Conservation (phyloP, 768 basidiomycete species). For the Russula brevipes region DNA sequence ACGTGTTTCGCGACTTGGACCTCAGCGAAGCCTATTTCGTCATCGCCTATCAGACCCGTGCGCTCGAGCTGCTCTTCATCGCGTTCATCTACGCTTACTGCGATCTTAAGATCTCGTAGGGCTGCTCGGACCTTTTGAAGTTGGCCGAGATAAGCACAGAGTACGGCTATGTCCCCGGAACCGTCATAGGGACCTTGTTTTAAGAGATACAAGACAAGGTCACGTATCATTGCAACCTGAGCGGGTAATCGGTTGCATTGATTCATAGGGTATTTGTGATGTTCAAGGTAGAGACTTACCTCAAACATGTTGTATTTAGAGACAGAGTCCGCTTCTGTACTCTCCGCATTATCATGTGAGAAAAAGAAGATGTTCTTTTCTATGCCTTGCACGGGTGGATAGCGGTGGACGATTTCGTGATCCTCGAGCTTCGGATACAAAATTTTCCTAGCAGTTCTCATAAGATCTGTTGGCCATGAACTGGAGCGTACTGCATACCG, state of each 20-base stretch:
- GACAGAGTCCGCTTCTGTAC: conserved; percentile 53
- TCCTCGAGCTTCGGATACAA: conserved; percentile 60
- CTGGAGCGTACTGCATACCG: conserved; percentile 34
- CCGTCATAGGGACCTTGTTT: conserved; percentile 46
- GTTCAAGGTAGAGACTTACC: conserved; percentile 34
- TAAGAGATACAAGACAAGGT: conserved; percentile 50
- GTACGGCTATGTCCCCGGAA: conserved; percentile 48
- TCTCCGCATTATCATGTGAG: conserved; percentile 56
- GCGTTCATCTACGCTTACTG: conserved; percentile 63
- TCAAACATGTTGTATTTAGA: conserved; percentile 68
- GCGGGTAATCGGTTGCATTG: not conserved
- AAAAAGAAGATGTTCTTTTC: conserved; percentile 63
- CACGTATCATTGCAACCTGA: conserved; percentile 43
- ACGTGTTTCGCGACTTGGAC: conserved; percentile 52
- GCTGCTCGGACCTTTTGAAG: conserved; percentile 42
- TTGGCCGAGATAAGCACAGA: conserved; percentile 52
- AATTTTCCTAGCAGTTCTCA: conserved; percentile 38
- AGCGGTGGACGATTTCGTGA: conserved; percentile 45
- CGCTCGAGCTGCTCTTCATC: conserved; percentile 58
- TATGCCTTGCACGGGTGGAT: conserved; percentile 59
- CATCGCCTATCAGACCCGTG: conserved; percentile 41
- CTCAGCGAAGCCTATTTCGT: conserved; percentile 38
- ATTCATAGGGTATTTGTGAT: not conserved
- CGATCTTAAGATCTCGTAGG: conserved; percentile 41
- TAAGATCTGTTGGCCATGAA: not conserved